phyloP scores from a whole-genome alignment of 352 stramenopile species.

The Blastocystis sp. region DNA sequence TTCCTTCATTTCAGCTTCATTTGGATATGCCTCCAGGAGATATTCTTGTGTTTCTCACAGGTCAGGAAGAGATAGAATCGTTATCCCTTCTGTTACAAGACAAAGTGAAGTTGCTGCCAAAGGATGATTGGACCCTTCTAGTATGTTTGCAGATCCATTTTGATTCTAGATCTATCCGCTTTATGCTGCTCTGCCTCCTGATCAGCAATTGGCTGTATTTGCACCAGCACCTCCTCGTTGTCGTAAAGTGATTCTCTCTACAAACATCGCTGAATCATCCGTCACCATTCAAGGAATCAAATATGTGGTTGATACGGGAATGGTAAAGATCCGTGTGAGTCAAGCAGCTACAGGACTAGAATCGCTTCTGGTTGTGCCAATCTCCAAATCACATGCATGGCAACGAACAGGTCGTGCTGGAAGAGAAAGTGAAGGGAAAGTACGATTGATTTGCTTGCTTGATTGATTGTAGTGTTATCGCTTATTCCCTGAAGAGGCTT shows the following conservation, averaged over 20 bases:
- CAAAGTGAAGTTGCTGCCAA: constrained; percentile 72
- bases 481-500: constrained; percentile 72
- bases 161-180: constrained; percentile 79
- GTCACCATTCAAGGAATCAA: constrained; percentile 95
- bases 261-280: constrained; percentile 89
- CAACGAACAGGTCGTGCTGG: constrained; percentile 79
- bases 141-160: not conserved
- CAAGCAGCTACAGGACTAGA: constrained; percentile 79
- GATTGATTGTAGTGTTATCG: constrained; percentile 64
- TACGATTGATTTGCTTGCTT: not conserved
- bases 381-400: constrained; percentile 81
- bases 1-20: constrained; percentile 30
- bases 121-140: constrained; percentile 31
- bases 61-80: constrained; percentile 89
- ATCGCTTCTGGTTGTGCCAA: constrained; percentile 76
- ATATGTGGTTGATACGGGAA: constrained; percentile 90
- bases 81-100: constrained; percentile 76
- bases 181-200: constrained; percentile 85
- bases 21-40: constrained; percentile 74
- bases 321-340: constrained; percentile 82
- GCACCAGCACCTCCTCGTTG: constrained; percentile 70
- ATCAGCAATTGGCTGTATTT: constrained; percentile 88
- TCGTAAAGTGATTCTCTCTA: constrained; percentile 75
- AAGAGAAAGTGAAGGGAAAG: constrained; percentile 74
- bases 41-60: too few species aligned